These are phyloP conservation scores for Cyclostephanos tholiformis DNA, from an alignment of 108 stramenopile species.

Conservation along the genomic window DNA sequence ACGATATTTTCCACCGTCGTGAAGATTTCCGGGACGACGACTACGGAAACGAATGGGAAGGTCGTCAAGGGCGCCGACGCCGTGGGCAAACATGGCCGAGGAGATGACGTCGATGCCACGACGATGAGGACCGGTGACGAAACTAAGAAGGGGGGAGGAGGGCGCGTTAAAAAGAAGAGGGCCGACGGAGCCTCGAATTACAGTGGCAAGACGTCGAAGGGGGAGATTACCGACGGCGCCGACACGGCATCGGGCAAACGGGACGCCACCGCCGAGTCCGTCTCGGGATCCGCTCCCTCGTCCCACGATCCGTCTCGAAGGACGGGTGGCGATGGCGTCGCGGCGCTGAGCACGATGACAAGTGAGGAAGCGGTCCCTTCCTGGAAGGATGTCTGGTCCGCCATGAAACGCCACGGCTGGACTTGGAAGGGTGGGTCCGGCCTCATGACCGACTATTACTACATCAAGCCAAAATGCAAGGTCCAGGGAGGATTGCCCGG, in stretches of 20 bases:
- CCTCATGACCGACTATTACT: slow-evolving; percentile 41
- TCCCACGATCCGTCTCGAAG: neutral
- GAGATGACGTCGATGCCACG: no score
- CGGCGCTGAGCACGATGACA: no score
- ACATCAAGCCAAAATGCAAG: slow-evolving; percentile 31
- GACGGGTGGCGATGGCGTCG: neutral
- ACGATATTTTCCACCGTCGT: neutral
- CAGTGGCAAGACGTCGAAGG: no score
- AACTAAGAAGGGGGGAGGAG: neutral
- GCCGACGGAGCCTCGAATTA: neutral
- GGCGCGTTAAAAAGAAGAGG: neutral
- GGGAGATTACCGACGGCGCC: neutral
- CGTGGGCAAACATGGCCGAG: no score
- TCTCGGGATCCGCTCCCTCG: neutral
- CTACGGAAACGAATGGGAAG: neutral
- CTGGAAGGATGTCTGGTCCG: slow-evolving; percentile 31
- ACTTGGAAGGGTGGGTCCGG: slow-evolving; percentile 29
- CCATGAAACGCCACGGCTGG: slow-evolving; percentile 31
- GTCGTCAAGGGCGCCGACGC: neutral
- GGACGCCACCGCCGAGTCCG: no score
- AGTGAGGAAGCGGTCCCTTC: neutral
- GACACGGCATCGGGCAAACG: no score
- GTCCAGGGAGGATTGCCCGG: slow-evolving; percentile 16
- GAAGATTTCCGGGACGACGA: neutral
- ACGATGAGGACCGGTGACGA: neutral